These are phyloP conservation scores for Ophiostoma sp. DNA, from an alignment of 2,329 filamentous ascomycete species.

Conservation along the genomic window DNA sequence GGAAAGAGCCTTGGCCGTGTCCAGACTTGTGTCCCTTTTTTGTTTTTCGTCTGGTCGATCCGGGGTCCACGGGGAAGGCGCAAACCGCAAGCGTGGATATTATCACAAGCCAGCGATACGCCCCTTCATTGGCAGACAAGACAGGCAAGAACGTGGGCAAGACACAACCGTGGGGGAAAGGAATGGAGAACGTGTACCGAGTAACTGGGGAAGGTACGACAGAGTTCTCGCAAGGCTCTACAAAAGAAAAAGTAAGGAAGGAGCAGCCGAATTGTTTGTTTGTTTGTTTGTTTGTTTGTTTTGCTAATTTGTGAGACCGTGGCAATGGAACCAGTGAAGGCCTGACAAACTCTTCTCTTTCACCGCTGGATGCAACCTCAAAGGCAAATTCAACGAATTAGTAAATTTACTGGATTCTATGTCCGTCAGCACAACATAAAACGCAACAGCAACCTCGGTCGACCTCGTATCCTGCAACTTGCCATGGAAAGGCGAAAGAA, in stretches of 20 bases:
- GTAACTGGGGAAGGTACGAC: background rate
- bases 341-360: background rate
- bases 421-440: background rate
- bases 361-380: background rate
- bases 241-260: background rate
- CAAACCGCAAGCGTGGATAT: background rate
- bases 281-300: no score
- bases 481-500: background rate
- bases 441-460: background rate
- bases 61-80: background rate
- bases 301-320: background rate
- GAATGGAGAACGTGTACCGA: background rate
- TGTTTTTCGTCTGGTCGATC: background rate
- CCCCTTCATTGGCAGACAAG: constrained; percentile 6
- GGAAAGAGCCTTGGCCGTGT: background rate
- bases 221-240: background rate
- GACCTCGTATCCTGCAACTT: background rate
- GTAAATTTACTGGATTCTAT: background rate
- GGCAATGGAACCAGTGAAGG: background rate
- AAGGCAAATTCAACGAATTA: background rate
- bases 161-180: background rate
- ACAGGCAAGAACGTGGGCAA: background rate
- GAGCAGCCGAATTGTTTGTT: background rate
- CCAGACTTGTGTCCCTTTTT: background rate
- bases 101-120: constrained; percentile 15